Evolutionary conservation across 805 yeast species (phyloP), one percentile per base, ranked within the genome.

Genomic region (Spathaspora boniae): DNA sequence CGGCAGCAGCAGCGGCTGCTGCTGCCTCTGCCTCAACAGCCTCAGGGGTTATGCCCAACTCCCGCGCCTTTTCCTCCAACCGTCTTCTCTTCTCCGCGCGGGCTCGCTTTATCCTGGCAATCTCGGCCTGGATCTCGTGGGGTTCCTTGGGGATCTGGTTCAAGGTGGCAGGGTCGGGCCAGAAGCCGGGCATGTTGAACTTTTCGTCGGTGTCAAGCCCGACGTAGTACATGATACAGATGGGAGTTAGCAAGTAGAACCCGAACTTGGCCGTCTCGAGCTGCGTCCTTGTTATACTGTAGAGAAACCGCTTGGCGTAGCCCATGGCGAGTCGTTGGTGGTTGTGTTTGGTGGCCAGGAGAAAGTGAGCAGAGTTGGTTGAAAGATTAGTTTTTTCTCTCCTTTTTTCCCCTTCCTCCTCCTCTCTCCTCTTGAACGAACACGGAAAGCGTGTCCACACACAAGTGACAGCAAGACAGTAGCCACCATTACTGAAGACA

Each of bases 131-230:
- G 41, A 89, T 86, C 54, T 89, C 96, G 50, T 82, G 85, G 2
- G 88, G 88, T 53, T 89, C 96, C 52, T 88, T 89, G 3, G 98
- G 98, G 23, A 89, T 81, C 61, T 86, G 82, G 56, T 89, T 88
- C 47, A 87, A 70, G 2, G 96, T 83, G 27, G 84, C 83, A 27
- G 96, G 96, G 57, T 88, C 97, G 3, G 98, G 98, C 95, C 96
- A 88, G 62, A 86, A 89, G 15, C 96, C 96, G 6, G 95, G 94
- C 31, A 88, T 80, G 53, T 87, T 86, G 58, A 89, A 79, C 65
- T 87, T 89, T 49, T 71, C 76, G 58, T 89, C 95, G 2, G 97
- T 83, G 50, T 89, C 89, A 26, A 83, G 74, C 54, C 98, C 97
- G 29, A 87, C 89, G 50, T 83, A 89, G 60, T 86, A 82, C 98